These are phyloP conservation scores for Paramecium caudatum DNA, from an alignment of 73 alveolate species.

Conservation along the genomic window DNA sequence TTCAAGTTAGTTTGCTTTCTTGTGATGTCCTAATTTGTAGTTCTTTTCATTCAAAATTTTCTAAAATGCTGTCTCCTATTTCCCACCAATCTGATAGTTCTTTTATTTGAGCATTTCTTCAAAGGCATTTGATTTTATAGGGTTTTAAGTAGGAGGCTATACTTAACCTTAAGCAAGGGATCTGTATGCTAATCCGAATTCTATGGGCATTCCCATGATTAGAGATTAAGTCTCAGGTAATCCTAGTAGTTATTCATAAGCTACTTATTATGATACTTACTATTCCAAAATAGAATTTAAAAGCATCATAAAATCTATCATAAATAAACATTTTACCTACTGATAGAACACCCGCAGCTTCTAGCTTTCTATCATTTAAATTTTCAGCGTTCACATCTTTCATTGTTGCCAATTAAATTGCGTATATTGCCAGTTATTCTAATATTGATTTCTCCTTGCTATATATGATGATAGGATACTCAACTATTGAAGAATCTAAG, in stretches of 20 bases:
- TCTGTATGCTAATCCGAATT: background rate
- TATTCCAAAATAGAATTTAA: background rate
- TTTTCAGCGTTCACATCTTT: constrained; percentile 19
- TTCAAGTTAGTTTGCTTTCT: background rate
- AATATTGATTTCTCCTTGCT: background rate
- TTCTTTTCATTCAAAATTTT: background rate
- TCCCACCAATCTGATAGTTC: constrained; percentile 21
- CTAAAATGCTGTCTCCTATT: background rate
- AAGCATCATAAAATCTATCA: constrained; percentile 8
- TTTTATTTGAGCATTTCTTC: constrained; percentile 26
- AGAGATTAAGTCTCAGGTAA: constrained; percentile 17
- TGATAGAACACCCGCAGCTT: too few relatives aligned
- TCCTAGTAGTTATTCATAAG: background rate
- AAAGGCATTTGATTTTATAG: background rate
- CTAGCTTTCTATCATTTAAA: background rate
- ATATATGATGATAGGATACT: constrained; percentile 15
- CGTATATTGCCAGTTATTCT: background rate
- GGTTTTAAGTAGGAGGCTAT: background rate
- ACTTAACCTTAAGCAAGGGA: background rate
- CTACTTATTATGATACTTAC: background rate
- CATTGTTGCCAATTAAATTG: background rate
- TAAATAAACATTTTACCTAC: background rate
- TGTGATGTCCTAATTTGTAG: constrained; percentile 12
- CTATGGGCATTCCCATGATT: constrained; percentile 26
- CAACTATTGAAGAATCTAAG: constrained; percentile 13